phyloP scores from a whole-genome alignment of 208 protist species.

The Wallacemonas sp. region DNA sequence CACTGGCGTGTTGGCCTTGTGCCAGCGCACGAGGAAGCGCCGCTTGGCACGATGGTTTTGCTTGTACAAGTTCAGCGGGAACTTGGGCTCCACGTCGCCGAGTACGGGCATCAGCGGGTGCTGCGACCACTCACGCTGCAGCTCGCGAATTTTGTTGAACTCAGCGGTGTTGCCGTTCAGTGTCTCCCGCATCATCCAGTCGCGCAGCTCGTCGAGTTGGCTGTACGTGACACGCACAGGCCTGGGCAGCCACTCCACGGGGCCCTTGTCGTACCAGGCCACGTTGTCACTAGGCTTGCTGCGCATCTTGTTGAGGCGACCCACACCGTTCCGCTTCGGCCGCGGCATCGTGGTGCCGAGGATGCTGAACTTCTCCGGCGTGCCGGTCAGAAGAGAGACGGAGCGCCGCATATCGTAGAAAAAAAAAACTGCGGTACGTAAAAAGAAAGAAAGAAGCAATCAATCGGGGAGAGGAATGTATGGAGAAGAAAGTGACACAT shows the following conservation, averaged over 20 bases:
- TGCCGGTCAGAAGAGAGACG: slow-evolving; percentile 44
- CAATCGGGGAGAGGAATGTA: no score
- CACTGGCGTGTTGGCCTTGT: slow-evolving; percentile 88
- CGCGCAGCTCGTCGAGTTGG: slow-evolving; percentile 77
- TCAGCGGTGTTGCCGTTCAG: slow-evolving; percentile 58
- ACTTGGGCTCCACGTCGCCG: slow-evolving; percentile 89
- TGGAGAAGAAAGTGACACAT: no score
- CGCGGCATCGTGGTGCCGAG: slow-evolving; percentile 71
- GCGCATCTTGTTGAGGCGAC: slow-evolving; percentile 87
- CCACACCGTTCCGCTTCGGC: slow-evolving; percentile 71
- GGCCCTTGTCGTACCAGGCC: slow-evolving; percentile 89
- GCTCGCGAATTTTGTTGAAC: slow-evolving; percentile 73
- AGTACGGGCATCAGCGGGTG: slow-evolving; percentile 89
- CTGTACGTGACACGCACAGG: slow-evolving; percentile 83
- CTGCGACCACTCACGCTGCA: slow-evolving; percentile 89
- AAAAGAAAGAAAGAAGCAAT: slow-evolving; percentile 1
- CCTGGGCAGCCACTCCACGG: slow-evolving; percentile 89
- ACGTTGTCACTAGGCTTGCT: slow-evolving; percentile 89
- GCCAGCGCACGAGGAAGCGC: slow-evolving; percentile 87
- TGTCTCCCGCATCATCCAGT: slow-evolving; percentile 92
- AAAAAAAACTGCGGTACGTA: neutral
- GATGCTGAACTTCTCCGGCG: slow-evolving; percentile 72
- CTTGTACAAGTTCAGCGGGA: slow-evolving; percentile 90
- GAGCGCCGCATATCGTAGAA: slow-evolving; percentile 46
- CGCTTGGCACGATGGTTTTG: slow-evolving; percentile 85